These are phyloP conservation scores for Lyophyllum decastes DNA, from an alignment of 768 basidiomycete genomes.

Conservation along the genomic window DNA sequence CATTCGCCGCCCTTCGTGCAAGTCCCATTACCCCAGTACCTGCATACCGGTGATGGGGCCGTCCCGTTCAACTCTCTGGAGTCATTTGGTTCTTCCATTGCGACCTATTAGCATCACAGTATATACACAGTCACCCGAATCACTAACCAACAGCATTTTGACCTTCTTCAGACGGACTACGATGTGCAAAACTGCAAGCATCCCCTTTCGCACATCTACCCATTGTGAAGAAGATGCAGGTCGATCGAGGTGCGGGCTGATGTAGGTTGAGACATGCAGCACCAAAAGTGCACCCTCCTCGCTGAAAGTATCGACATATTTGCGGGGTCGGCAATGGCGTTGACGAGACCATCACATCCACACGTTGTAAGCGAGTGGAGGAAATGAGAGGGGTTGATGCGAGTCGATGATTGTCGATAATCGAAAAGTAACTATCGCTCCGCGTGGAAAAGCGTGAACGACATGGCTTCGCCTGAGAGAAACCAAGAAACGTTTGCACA, in stretches of 20 bases:
- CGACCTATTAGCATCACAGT: neutral
- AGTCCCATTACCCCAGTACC: slow-evolving; percentile 8
- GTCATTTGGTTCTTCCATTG: neutral
- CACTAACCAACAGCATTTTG: slow-evolving; percentile 3
- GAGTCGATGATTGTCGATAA: neutral
- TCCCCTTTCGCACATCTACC: slow-evolving; percentile 16
- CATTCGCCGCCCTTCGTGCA: slow-evolving; percentile 13
- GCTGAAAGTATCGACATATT: slow-evolving; percentile 14
- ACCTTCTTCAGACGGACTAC: neutral
- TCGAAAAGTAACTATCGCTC: neutral
- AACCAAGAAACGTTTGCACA: neutral
- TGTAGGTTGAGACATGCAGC: slow-evolving; percentile 12
- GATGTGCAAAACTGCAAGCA: slow-evolving; percentile 17
- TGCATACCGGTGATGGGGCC: slow-evolving; percentile 3
- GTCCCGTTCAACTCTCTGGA: neutral
- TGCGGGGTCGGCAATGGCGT: slow-evolving; percentile 2
- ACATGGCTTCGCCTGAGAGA: neutral
- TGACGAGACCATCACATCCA: neutral
- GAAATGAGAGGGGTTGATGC: neutral
- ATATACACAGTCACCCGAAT: neutral
- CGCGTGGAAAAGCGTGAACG: neutral
- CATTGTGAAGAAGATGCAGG: slow-evolving; percentile 18
- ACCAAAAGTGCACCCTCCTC: slow-evolving; percentile 10
- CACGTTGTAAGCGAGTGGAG: neutral
- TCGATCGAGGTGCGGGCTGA: slow-evolving; percentile 1